Percentiles rank a stretch among this genome's conserved stretches.
phyloP scores from a whole-genome alignment of 176 grass and related monocot genomes.

The Elymus sibiricus region DNA sequence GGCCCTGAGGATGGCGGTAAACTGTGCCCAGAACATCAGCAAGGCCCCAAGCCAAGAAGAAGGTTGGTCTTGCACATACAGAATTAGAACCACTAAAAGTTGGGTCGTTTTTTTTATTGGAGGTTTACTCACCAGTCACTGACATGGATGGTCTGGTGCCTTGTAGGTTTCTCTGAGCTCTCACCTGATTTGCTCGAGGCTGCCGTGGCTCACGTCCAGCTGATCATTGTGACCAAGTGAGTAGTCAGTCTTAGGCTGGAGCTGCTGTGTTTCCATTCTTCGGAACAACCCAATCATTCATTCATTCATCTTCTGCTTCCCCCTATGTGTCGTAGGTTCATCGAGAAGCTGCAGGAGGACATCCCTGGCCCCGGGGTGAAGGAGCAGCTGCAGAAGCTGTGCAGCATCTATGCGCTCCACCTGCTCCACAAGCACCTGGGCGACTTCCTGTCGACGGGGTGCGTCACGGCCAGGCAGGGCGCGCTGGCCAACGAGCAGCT shows the following conservation, averaged over 20 bases:
- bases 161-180: constrained; percentile 72
- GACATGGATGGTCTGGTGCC: neutral
- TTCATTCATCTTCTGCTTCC: neutral
- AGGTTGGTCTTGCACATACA: constrained; percentile 39
- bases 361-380: constrained; percentile 65
- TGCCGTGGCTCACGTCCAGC: constrained; percentile 81
- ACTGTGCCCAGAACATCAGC: constrained; percentile 85
- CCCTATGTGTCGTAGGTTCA: constrained; percentile 47
- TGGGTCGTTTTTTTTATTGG: too few relatives aligned
- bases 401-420: constrained; percentile 71
- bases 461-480: constrained; percentile 80
- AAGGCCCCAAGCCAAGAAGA: constrained; percentile 88
- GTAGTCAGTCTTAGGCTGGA: neutral
- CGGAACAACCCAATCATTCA: neutral
- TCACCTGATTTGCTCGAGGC: constrained; percentile 81
- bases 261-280: neutral
- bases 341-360: constrained; percentile 68
- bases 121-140: too few relatives aligned
- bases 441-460: constrained; percentile 79
- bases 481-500: constrained; percentile 68
- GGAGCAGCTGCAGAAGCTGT: constrained; percentile 71
- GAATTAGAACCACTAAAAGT: neutral
- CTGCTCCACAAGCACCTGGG: constrained; percentile 88
- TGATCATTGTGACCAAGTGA: constrained; percentile 95
- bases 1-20: constrained; percentile 78